Evolutionary conservation across 192 early-diverging fungal genomes (phyloP), one percentile per base, ranked within the genome.

Genomic region (Backusella mclennaniae): DNA sequence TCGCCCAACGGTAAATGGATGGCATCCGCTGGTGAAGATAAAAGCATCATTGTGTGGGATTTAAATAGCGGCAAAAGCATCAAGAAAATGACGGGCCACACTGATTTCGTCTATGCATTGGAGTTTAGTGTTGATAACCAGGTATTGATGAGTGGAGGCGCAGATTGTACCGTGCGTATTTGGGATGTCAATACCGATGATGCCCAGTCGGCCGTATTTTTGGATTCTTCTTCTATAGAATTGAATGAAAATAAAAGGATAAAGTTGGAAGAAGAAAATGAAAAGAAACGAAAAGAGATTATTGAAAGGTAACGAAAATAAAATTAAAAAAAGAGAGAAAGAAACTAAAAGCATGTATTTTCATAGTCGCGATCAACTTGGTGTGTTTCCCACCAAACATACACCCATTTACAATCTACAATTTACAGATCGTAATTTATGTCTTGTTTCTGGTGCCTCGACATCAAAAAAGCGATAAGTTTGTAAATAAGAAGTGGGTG

Each of bases 1-100:
- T 96, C 98, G 2, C 95, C 95, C 1, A 94, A 99, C 78, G 98
- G 98, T 12, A 87, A 91, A 69, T 87, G 89, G 56, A 88, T 99
- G 87, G 98, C 98, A 14, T 93, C 96, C 9, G 95, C 93, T 1
- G 93, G 93, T 21, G 93, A 92, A n/a, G 94, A 95, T 73, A 83
- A 89, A 33, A 79, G 84, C 0, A 88, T 99, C 75, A 90, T 86
- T 71, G 81, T 99, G 23, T 98, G 98, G 97, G 98, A 99, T 82
- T 83, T 99, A 17, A 92, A 89, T 8, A 90, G 89, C 0, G 97
- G 96, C 14, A 90, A 88, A 46, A 82, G 89, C 36, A 87, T 99
- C 79, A 95, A 96, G 74, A 88, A 85, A 33, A 83, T 99, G 88
- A 84, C 84, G 1, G 98, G 96, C 2, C 98, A 99, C 79, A 90